Percentiles rank a stretch among this genome's conserved stretches.
These are phyloP conservation scores for Entomortierella parvispora DNA, from an alignment of 192 early-diverging fungal genomes.

Conservation along the genomic window DNA sequence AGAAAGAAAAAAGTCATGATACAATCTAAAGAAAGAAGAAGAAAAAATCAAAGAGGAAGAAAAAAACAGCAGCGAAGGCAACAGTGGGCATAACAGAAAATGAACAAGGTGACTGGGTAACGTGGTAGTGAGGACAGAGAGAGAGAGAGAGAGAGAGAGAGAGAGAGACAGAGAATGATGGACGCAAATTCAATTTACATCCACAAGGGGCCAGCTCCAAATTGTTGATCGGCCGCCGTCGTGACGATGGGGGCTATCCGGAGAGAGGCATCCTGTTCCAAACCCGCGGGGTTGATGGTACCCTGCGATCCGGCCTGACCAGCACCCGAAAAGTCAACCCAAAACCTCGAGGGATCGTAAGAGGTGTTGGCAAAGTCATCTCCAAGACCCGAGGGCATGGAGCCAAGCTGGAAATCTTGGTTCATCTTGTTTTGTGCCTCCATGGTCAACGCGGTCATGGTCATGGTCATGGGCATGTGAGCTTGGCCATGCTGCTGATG, in stretches of 20 bases:
- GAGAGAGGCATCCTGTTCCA: constrained; percentile 18
- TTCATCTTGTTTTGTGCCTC: constrained; percentile 34
- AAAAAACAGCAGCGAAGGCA: too few relatives aligned
- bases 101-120: not conserved
- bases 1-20: constrained; percentile 1
- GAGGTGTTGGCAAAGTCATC: not conserved
- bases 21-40: not conserved
- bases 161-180: too few relatives aligned
- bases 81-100: too few relatives aligned
- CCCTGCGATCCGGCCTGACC: constrained; percentile 6
- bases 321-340: constrained; percentile 34
- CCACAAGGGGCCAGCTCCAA: too few relatives aligned
- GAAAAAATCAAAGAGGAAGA: not conserved
- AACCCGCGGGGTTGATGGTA: constrained; percentile 18
- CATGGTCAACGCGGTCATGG: constrained; percentile 34
- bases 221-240: not conserved
- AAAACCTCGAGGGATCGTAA: constrained; percentile 41
- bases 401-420: constrained; percentile 28
- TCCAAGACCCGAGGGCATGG: not conserved
- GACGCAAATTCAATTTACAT: not conserved
- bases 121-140: too few relatives aligned
- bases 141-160: too few relatives aligned
- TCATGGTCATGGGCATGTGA: constrained; percentile 30
- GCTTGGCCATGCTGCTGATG: not conserved
- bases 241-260: constrained; percentile 10